phyloP scores from a whole-genome alignment of 345 rosid genomes.

The Populus alba region DNA sequence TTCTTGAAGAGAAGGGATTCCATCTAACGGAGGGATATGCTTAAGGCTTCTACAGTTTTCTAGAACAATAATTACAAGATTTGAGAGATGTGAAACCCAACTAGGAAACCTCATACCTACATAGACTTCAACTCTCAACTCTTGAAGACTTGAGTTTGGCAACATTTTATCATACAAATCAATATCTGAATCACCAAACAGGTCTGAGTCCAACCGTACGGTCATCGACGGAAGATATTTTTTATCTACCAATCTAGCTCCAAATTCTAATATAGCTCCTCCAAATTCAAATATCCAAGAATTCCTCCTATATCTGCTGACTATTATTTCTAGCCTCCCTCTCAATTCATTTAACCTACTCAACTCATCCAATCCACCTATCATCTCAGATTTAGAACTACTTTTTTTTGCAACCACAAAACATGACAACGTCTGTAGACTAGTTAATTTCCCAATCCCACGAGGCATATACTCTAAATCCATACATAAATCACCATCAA shows the following conservation, averaged over 20 bases:
- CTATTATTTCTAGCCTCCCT: not conserved
- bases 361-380: not conserved
- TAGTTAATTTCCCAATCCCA: not conserved
- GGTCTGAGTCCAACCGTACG: not conserved
- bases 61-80: not conserved
- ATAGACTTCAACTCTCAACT: not conserved
- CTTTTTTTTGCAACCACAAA: not conserved
- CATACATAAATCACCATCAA: not conserved
- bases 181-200: not conserved
- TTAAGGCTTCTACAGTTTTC: not conserved
- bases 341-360: not conserved
- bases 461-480: not conserved
- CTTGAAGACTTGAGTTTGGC: not conserved
- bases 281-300: no score
- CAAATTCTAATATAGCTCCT: not conserved
- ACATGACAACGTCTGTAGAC: not conserved
- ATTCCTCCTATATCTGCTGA: not conserved
- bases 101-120: not conserved
- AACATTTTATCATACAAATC: not conserved
- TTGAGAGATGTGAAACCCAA: not conserved
- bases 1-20: not conserved
- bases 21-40: not conserved
- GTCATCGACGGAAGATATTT: not conserved
- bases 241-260: not conserved
- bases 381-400: not conserved